These are phyloP conservation scores for Bolboschoenus planiculmis DNA, from an alignment of 176 grass and related monocot genomes.

Conservation along the genomic window DNA sequence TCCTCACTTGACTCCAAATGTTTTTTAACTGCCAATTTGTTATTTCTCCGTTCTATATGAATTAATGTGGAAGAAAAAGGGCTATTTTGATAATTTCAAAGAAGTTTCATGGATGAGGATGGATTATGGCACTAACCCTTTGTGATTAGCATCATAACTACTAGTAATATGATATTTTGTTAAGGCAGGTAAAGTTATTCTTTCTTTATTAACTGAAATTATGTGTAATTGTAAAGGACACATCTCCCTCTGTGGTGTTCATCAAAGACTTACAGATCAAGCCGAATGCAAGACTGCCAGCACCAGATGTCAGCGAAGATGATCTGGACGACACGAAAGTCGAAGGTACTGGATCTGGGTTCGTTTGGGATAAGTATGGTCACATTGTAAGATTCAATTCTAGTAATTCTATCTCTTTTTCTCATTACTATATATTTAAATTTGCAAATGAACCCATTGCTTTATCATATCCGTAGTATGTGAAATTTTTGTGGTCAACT, in stretches of 20 bases:
- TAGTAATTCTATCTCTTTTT: background rate
- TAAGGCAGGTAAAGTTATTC: background rate
- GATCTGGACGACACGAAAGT: constrained; percentile 39
- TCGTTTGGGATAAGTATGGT: constrained; percentile 65
- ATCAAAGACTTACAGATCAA: constrained; percentile 54
- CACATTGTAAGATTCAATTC: constrained; percentile 55
- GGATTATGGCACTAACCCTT: background rate
- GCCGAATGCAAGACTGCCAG: background rate
- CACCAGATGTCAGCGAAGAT: constrained; percentile 8
- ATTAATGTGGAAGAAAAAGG: background rate
- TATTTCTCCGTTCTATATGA: no score
- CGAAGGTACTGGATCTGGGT: constrained; percentile 68
- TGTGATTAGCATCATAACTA: background rate
- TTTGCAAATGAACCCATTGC: background rate
- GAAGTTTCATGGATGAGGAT: background rate
- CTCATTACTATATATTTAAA: background rate
- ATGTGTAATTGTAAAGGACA: constrained; percentile 32
- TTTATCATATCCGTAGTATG: background rate
- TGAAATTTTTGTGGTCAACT: background rate
- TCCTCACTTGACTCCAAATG: background rate
- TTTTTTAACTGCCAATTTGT: background rate
- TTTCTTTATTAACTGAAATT: background rate
- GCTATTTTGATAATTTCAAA: background rate
- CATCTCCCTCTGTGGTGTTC: constrained; percentile 84
- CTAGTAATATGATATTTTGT: background rate